Conservation (phyloP, 2,329 filamentous ascomycete species). For the Paraconiothyrium sp. region DNA sequence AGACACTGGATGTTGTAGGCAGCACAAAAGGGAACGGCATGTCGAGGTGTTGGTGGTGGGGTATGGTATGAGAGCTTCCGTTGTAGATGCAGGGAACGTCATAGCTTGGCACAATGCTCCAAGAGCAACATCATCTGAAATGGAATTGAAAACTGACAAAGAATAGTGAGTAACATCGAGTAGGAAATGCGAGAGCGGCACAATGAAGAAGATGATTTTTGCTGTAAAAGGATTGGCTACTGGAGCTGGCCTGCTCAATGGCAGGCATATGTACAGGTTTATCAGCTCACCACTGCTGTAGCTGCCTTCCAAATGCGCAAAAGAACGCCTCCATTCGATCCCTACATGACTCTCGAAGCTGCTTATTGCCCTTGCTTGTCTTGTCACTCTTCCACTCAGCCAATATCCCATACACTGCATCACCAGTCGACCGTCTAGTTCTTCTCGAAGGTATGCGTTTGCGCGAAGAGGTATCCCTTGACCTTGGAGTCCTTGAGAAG, state of each 20-base stretch:
- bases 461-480: constrained; percentile 80
- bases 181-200: constrained; percentile 7
- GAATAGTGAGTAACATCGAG: neutral
- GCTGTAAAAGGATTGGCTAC: constrained; percentile 19
- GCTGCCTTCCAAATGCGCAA: constrained; percentile 20
- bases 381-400: neutral
- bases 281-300: constrained; percentile 30
- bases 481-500: constrained; percentile 79
- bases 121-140: neutral
- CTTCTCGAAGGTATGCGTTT: constrained; percentile 76
- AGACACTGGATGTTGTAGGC: constrained; percentile 88
- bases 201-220: constrained; percentile 8
- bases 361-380: constrained; percentile 14
- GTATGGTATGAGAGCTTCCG: constrained; percentile 20
- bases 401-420: constrained; percentile 7
- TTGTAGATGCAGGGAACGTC: constrained; percentile 35
- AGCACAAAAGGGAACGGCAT: constrained; percentile 94
- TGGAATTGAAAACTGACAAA: neutral
- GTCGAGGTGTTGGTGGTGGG: constrained; percentile 20
- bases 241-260: constrained; percentile 19
- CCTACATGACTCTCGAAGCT: constrained; percentile 19
- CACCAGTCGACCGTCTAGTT: constrained; percentile 19
- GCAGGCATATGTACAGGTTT: constrained; percentile 44
- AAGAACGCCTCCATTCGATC: constrained; percentile 23
- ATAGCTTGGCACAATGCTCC: constrained; percentile 29